These are phyloP conservation scores for Entomophthora muscae DNA, from an alignment of 371 early-diverging fungal species.

Conservation along the genomic window DNA sequence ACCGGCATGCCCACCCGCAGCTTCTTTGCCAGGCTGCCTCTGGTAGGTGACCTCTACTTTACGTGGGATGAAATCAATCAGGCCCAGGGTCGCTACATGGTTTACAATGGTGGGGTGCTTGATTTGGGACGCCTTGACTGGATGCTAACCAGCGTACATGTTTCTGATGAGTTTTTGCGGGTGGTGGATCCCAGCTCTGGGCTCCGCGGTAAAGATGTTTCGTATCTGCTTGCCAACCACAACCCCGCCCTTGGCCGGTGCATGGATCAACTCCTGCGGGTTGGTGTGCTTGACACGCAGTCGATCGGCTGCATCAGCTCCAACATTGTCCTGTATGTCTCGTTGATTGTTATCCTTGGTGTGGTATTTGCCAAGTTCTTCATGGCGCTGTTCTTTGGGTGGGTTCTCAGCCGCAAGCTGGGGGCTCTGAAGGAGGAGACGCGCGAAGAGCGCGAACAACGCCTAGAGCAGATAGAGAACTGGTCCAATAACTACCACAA, in stretches of 20 bases:
- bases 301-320: slow-evolving; percentile 63
- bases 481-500: slow-evolving; percentile 22
- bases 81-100: slow-evolving; percentile 27
- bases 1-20: slow-evolving; percentile 21
- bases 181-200: not conserved
- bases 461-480: slow-evolving; percentile 32
- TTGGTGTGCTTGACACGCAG: slow-evolving; percentile 52
- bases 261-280: slow-evolving; percentile 20
- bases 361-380: slow-evolving; percentile 65
- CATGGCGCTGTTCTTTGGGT: slow-evolving; percentile 65
- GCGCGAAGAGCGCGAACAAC: slow-evolving; percentile 30
- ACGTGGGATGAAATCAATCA: slow-evolving; percentile 44
- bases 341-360: slow-evolving; percentile 55
- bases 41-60: slow-evolving; percentile 43
- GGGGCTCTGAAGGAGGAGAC: slow-evolving; percentile 55
- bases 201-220: slow-evolving; percentile 17
- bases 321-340: slow-evolving; percentile 54
- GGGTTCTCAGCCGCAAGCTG: slow-evolving; percentile 52
- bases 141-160: slow-evolving; percentile 19
- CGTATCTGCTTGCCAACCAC: slow-evolving; percentile 14
- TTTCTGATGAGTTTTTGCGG: slow-evolving; percentile 7
- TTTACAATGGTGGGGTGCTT: slow-evolving; percentile 60
- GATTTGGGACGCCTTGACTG: slow-evolving; percentile 28
- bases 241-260: slow-evolving; percentile 12
- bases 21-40: slow-evolving; percentile 16